Evolutionary conservation across 179 eudicot species (phyloP).

Genomic region (Heliamphora pulchella): DNA sequence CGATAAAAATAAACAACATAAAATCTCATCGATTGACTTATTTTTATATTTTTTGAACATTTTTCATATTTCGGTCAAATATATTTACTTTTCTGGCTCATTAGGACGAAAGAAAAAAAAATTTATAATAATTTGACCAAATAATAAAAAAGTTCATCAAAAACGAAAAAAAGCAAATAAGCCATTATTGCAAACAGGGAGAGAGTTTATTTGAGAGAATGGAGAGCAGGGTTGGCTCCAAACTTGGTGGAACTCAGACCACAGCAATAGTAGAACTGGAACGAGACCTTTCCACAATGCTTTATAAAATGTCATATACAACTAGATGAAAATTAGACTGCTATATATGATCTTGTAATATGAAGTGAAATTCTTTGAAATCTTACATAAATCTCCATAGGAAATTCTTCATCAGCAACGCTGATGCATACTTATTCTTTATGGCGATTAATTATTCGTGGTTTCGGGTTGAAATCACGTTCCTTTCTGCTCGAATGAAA

Average conservation of each 20-base stretch:
- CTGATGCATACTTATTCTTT: background rate
- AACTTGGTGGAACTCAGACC: background rate
- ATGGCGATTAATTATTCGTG: background rate
- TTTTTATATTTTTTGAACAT: too few species aligned
- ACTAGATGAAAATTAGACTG: background rate
- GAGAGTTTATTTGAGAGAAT: too few species aligned
- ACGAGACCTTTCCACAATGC: background rate
- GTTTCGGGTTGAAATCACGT: background rate
- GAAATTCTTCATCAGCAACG: background rate
- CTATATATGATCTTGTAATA: background rate
- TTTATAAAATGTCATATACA: background rate
- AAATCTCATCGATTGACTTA: too few species aligned
- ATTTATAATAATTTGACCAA: too few species aligned
- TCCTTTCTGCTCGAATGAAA: background rate
- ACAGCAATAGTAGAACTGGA: background rate
- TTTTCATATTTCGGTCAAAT: too few species aligned
- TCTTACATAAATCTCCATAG: background rate
- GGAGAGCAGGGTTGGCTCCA: too few species aligned
- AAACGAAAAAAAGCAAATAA: too few species aligned
- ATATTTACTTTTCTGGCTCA: too few species aligned
- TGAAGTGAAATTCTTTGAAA: background rate
- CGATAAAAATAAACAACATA: too few species aligned
- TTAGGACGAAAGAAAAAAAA: too few species aligned
- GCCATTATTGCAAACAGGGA: too few species aligned
- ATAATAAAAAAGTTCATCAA: too few species aligned